These are phyloP conservation scores for Gamsiella multidivaricata DNA, from an alignment of 192 early-diverging fungal species.

Conservation along the genomic window DNA sequence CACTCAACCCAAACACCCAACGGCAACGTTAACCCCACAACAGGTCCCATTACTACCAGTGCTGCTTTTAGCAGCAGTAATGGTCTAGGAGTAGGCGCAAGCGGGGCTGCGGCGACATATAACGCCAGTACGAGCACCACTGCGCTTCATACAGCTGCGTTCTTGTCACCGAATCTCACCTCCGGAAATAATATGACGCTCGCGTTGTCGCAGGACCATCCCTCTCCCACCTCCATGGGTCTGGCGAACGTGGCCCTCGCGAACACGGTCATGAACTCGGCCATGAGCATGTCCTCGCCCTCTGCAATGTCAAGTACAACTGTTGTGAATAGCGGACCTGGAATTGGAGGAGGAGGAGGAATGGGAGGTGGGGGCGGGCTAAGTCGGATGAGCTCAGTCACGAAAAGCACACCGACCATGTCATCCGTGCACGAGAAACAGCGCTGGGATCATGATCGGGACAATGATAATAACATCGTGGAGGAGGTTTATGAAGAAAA, in stretches of 20 bases:
- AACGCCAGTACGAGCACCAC: constrained; percentile 6
- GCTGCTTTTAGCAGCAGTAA: neutral
- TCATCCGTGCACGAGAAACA: constrained; percentile 18
- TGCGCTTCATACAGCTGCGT: neutral
- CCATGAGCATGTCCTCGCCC: neutral
- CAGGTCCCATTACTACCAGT: neutral
- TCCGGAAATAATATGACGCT: neutral
- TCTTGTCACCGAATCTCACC: neutral
- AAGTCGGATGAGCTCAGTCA: neutral
- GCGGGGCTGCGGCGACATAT: neutral
- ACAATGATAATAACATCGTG: neutral
- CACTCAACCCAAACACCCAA: constrained; percentile 6
- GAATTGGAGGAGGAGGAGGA: neutral
- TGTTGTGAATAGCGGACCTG: neutral
- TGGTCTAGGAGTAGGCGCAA: too few species aligned
- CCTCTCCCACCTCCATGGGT: neutral
- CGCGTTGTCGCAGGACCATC: neutral
- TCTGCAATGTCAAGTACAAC: constrained; percentile 10
- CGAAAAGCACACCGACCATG: constrained; percentile 17
- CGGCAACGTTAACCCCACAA: neutral
- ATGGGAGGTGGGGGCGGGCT: neutral
- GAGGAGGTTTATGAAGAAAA: neutral
- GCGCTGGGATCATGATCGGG: neutral
- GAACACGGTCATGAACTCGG: constrained; percentile 8
- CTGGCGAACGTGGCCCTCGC: constrained; percentile 13